Conservation (phyloP, 257 asterid species). For the Solanum clarkiae region DNA sequence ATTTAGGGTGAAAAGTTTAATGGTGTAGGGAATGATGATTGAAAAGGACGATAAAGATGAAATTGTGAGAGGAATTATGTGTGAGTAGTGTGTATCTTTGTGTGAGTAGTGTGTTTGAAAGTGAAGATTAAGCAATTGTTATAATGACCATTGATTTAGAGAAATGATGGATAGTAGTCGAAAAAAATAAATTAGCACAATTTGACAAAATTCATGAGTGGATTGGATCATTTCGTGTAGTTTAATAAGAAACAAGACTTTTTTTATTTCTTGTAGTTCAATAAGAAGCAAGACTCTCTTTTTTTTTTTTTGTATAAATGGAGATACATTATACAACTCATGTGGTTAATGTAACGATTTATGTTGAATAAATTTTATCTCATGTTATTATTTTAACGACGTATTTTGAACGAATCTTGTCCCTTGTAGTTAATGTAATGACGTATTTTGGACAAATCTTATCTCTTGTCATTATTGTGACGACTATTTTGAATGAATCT, state of each 20-base stretch:
- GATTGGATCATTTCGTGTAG: background rate
- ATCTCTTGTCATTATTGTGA: no score
- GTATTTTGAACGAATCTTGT: no score
- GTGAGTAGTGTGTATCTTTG: background rate
- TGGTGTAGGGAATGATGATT: background rate
- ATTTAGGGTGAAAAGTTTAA: background rate
- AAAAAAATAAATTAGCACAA: background rate
- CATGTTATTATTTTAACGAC: no score
- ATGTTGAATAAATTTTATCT: no score
- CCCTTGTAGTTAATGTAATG: no score
- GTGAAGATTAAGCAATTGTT: background rate
- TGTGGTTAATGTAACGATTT: no score
- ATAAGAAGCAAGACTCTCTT: background rate
- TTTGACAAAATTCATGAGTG: background rate
- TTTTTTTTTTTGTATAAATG: no score
- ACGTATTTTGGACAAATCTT: no score
- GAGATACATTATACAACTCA: no score
- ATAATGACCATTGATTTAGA: background rate
- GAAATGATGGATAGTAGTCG: background rate
- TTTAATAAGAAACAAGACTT: background rate
- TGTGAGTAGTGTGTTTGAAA: background rate
- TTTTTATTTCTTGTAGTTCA: background rate
- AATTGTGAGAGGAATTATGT: no score
- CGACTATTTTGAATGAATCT: no score
- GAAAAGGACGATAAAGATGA: background rate